Percentiles rank a stretch among this genome's conserved stretches.
phyloP scores from a whole-genome alignment of 1,284 basidiomycete species.

The Takashimella tepidaria region DNA sequence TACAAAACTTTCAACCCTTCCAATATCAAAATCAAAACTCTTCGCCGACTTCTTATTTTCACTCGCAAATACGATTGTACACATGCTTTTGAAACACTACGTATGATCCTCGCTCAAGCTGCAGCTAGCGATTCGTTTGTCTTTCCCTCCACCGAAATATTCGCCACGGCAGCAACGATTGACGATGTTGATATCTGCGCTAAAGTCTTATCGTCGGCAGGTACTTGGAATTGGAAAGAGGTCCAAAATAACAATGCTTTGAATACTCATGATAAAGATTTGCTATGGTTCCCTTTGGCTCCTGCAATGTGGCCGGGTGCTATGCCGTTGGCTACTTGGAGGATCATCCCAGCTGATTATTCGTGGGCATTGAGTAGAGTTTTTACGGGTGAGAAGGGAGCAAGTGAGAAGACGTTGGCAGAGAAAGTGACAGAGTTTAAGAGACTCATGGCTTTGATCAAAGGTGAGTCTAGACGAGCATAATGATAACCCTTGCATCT shows the following conservation, averaged over 20 bases:
- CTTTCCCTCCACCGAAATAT: conserved; percentile 6
- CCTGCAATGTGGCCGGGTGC: conserved; percentile 7
- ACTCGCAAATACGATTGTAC: conserved; percentile 12
- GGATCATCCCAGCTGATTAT: conserved; percentile 13
- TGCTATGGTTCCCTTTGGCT: neutral
- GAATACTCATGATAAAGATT: neutral
- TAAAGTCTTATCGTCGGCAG: conserved; percentile 5
- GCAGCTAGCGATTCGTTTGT: conserved; percentile 1
- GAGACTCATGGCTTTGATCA: conserved; percentile 5
- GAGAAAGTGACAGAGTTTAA: conserved; percentile 5
- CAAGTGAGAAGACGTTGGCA: conserved; percentile 1
- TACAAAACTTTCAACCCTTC: conserved; percentile 5
- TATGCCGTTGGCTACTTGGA: conserved; percentile 13
- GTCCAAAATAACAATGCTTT: neutral
- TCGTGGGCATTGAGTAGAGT: conserved; percentile 11
- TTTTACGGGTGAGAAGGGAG: conserved; percentile 5
- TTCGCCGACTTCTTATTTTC: conserved; percentile 9
- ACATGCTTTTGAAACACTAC: conserved; percentile 5
- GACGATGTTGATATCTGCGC: conserved; percentile 12
- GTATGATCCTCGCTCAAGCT: conserved; percentile 6
- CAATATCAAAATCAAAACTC: conserved; percentile 3
- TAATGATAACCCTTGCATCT: neutral
- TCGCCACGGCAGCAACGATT: conserved; percentile 8
- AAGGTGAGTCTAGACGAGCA: neutral
- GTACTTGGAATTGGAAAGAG: conserved; percentile 3